phyloP scores from a whole-genome alignment of 768 basidiomycete species.

The Boletus pseudopeckii region DNA sequence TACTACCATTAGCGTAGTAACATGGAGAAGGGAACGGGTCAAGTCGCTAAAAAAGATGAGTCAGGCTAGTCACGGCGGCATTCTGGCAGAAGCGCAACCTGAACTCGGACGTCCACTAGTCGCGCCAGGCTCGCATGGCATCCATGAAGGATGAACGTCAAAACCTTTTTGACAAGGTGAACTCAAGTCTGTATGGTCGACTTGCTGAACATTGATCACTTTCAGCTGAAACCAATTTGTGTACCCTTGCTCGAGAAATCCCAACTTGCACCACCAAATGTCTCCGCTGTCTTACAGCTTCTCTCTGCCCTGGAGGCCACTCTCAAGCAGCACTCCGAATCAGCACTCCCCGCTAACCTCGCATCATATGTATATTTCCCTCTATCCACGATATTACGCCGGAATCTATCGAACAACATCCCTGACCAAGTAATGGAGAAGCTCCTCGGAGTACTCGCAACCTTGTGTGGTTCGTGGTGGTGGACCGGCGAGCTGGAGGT shows the following conservation, averaged over 20 bases:
- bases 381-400: constrained; percentile 76
- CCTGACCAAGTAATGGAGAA: constrained; percentile 80
- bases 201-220: neutral
- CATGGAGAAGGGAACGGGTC: neutral
- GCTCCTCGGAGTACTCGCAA: constrained; percentile 53
- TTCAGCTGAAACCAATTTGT: constrained; percentile 64
- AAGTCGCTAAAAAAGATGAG: neutral
- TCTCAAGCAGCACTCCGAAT: constrained; percentile 43
- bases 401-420: constrained; percentile 64
- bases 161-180: constrained; percentile 39
- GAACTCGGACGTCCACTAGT: neutral
- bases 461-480: constrained; percentile 78
- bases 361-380: constrained; percentile 88
- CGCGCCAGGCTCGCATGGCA: constrained; percentile 8
- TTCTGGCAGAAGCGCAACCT: neutral
- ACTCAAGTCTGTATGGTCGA: neutral
- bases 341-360: constrained; percentile 51
- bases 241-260: constrained; percentile 78
- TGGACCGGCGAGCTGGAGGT: constrained; percentile 67
- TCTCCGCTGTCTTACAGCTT: constrained; percentile 44
- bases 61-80: neutral
- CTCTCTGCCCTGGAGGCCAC: constrained; percentile 51
- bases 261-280: constrained; percentile 53
- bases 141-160: constrained; percentile 22
- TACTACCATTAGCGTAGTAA: neutral